These are phyloP conservation scores for Penicillium polonicum DNA, from an alignment of 2,329 filamentous ascomycete genomes.

Conservation along the genomic window DNA sequence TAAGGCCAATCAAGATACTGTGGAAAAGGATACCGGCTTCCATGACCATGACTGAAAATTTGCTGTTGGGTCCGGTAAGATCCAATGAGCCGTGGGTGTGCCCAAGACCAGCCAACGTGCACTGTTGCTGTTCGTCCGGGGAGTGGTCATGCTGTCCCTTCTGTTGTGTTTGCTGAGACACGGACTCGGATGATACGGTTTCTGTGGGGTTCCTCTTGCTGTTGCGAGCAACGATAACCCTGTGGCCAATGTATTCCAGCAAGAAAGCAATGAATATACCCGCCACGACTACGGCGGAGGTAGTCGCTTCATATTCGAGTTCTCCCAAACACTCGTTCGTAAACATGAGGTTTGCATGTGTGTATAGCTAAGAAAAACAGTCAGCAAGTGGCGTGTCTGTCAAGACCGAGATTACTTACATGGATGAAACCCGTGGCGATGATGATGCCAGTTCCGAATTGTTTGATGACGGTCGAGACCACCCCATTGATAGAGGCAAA, in stretches of 20 bases:
- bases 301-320: constrained; percentile 66
- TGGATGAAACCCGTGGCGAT: constrained; percentile 43
- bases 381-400: not conserved
- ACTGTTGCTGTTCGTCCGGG: constrained; percentile 6
- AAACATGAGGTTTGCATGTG: constrained; percentile 72
- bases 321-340: constrained; percentile 65
- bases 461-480: constrained; percentile 65
- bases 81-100: constrained; percentile 37
- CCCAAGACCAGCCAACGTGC: constrained; percentile 28
- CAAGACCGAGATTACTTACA: constrained; percentile 24
- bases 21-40: constrained; percentile 75
- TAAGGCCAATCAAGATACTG: constrained; percentile 56
- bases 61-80: constrained; percentile 42
- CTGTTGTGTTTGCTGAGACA: constrained; percentile 2
- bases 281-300: constrained; percentile 70
- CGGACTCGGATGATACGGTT: constrained; percentile 10
- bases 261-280: constrained; percentile 71
- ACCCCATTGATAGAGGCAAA: constrained; percentile 50
- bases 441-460: constrained; percentile 48
- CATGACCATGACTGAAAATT: constrained; percentile 65
- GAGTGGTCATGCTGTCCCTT: constrained; percentile 5
- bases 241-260: constrained; percentile 65
- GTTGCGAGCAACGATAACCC: constrained; percentile 48
- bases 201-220: constrained; percentile 9
- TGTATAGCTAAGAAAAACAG: constrained; percentile 58